These are phyloP conservation scores for Persicaria tinctoria DNA, from an alignment of 148 eudicot species.

Conservation along the genomic window DNA sequence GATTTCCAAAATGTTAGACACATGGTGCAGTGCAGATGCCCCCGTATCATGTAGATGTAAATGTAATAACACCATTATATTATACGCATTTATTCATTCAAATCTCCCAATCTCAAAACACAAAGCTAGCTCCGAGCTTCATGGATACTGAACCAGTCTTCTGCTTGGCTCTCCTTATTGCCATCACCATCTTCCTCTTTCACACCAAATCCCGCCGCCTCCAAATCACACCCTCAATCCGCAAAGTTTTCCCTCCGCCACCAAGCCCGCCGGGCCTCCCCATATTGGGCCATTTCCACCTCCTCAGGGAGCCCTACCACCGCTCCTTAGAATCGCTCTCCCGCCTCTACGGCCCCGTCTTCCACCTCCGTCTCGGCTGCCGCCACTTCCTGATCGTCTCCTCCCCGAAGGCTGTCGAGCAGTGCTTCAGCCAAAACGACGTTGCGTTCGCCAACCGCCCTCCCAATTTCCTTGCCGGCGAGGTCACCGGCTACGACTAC, in stretches of 20 bases:
- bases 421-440: constrained; percentile 31
- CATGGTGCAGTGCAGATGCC: no score
- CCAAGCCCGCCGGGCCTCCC: constrained; percentile 34
- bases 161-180: background rate
- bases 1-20: no score
- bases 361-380: constrained; percentile 25
- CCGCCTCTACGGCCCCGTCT: constrained; percentile 21
- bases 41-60: no score
- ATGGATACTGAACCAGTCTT: background rate
- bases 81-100: background rate
- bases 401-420: constrained; percentile 25
- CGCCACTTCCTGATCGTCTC: constrained; percentile 20
- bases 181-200: background rate
- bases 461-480: constrained; percentile 20
- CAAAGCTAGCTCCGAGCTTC: no score
- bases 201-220: background rate
- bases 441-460: constrained; percentile 35
- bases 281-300: constrained; percentile 32
- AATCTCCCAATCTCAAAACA: background rate
- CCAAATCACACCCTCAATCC: background rate
- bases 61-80: no score
- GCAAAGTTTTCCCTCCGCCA: background rate
- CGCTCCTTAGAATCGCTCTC: constrained; percentile 22
- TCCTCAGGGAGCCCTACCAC: constrained; percentile 22
- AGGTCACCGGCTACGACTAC: constrained; percentile 15